These are phyloP conservation scores for Dictyostelium intermedium DNA, from an alignment of 78 protist genomes.

Conservation along the genomic window DNA sequence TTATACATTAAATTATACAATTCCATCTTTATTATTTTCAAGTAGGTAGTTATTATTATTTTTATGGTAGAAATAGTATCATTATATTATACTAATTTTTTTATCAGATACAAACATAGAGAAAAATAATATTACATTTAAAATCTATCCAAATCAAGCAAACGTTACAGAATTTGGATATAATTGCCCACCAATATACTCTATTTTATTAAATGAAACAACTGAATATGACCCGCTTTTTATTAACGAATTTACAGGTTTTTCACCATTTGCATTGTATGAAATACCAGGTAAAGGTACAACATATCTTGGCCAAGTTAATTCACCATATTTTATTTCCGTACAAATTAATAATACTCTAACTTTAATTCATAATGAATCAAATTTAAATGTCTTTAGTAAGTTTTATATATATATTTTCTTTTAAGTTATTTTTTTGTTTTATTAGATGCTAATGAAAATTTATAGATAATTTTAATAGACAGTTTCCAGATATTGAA, in stretches of 20 bases:
- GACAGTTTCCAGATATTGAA: not conserved
- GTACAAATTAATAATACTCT: not conserved
- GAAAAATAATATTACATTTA: not conserved
- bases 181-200: not conserved
- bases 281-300: not conserved
- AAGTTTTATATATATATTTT: not conserved
- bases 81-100: not conserved
- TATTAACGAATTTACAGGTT: not conserved
- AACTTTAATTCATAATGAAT: not conserved
- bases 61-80: too few species aligned
- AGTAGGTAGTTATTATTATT: not conserved
- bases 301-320: not conserved
- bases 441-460: too few species aligned
- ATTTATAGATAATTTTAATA: not conserved
- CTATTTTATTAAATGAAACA: not conserved
- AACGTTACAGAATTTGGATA: not conserved
- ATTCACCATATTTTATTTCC: not conserved
- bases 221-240: not conserved
- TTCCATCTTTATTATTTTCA: not conserved
- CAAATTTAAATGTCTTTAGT: not conserved
- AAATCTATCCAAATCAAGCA: not conserved
- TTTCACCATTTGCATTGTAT: not conserved
- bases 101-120: not conserved
- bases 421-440: too few species aligned
- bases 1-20: not conserved